These are phyloP conservation scores for Saprolegnia parasitica DNA, from an alignment of 352 stramenopile species.

Conservation along the genomic window DNA sequence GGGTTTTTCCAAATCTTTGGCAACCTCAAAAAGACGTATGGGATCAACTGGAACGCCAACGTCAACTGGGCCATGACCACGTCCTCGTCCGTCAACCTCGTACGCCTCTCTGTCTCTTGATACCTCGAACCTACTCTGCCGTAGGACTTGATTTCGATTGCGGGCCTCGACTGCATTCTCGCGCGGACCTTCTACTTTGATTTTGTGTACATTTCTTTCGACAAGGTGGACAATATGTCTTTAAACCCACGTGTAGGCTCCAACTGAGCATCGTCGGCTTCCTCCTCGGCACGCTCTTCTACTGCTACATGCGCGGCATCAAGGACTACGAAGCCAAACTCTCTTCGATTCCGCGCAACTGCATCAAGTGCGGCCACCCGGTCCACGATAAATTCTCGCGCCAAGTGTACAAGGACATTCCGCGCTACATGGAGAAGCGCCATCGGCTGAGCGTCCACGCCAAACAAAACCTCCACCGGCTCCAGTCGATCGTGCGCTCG, in stretches of 20 bases:
- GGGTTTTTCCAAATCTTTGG: conserved; percentile 82
- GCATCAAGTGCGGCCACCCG: conserved; percentile 52
- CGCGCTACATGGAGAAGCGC: not conserved
- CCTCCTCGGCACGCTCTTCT: not conserved
- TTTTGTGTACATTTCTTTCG: conserved; percentile 55
- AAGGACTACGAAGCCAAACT: conserved; percentile 59
- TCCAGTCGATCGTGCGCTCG: not conserved
- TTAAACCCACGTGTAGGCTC: conserved; percentile 30
- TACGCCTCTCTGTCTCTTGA: conserved; percentile 29
- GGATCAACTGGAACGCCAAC: conserved; percentile 54
- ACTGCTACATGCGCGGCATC: conserved; percentile 56
- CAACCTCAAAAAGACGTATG: conserved; percentile 63
- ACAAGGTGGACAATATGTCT: too few relatives aligned
- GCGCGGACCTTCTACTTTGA: conserved; percentile 74
- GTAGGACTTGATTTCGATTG: conserved; percentile 67
- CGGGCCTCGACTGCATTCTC: conserved; percentile 67
- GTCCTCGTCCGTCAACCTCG: conserved; percentile 70
- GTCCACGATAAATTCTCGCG: conserved; percentile 40
- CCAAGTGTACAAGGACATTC: conserved; percentile 15
- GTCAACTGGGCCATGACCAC: conserved; percentile 59
- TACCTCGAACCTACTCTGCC: not conserved
- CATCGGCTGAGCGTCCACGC: not conserved
- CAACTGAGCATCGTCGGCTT: conserved; percentile 10
- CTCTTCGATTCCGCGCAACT: conserved; percentile 65
- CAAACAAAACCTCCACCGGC: conserved; percentile 14